These are phyloP conservation scores for Stropharia rugosoannulata DNA, from an alignment of 768 basidiomycete genomes.

Conservation along the genomic window DNA sequence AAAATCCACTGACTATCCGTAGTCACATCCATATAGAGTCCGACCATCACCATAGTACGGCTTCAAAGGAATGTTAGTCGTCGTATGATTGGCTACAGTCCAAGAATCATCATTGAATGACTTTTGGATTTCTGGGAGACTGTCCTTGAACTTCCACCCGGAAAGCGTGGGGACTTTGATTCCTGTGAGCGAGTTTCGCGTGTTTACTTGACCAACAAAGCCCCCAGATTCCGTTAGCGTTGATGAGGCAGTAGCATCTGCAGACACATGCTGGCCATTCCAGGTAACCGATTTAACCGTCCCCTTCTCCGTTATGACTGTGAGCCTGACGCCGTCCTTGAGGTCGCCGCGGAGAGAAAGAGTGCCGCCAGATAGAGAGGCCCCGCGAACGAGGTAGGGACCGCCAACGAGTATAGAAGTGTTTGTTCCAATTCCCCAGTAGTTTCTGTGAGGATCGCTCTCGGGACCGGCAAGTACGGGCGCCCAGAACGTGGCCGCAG, in stretches of 20 bases:
- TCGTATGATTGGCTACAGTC: conserved; percentile 67
- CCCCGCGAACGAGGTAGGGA: conserved; percentile 63
- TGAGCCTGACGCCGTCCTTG: conserved; percentile 54
- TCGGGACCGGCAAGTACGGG: conserved; percentile 53
- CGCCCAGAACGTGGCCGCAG: conserved; percentile 74
- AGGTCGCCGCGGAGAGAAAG: conserved; percentile 72
- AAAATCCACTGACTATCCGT: conserved; percentile 65
- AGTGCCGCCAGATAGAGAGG: conserved; percentile 42
- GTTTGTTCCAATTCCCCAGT: conserved; percentile 76
- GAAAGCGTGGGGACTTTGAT: conserved; percentile 49
- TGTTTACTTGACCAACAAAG: conserved; percentile 48
- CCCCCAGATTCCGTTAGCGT: conserved; percentile 38
- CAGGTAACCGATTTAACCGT: conserved; percentile 56
- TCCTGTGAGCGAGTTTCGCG: conserved; percentile 23
- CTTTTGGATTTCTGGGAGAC: conserved; percentile 64
- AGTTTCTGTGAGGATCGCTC: conserved; percentile 49
- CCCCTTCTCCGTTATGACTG: conserved; percentile 58
- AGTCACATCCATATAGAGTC: conserved; percentile 85
- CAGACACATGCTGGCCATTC: conserved; percentile 60
- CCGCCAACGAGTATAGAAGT: conserved; percentile 63
- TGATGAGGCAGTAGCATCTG: conserved; percentile 28
- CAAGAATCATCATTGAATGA: conserved; percentile 64
- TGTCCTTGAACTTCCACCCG: conserved; percentile 76
- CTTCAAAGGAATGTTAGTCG: conserved; percentile 69
- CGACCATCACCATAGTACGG: conserved; percentile 74